Evolutionary conservation across 345 rosid species (phyloP).

Genomic region (Rhizophora apiculata): DNA sequence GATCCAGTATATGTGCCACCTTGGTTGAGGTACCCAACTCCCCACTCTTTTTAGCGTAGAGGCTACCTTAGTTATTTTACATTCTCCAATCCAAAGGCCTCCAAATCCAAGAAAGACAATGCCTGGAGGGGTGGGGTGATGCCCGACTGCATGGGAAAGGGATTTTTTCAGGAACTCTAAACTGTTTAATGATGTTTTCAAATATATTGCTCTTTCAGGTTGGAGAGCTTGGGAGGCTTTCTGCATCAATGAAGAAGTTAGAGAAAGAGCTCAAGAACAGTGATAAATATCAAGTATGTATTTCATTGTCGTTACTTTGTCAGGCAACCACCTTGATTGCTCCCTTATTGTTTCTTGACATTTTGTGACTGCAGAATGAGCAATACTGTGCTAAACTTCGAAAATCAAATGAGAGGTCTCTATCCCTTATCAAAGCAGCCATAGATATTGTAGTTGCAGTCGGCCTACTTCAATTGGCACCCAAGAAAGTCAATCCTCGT

Average conservation of each 20-base stretch:
- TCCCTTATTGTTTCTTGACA: neutral
- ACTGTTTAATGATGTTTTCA: neutral
- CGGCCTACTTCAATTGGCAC: conserved; percentile 87
- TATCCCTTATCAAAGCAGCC: conserved; percentile 75
- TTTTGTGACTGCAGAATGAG: conserved; percentile 48
- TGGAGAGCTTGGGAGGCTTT: conserved; percentile 86
- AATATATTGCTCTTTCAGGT: conserved; percentile 33
- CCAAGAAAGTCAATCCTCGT: conserved; percentile 83
- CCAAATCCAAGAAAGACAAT: too few relatives aligned
- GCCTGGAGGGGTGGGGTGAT: too few relatives aligned
- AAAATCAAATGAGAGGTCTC: conserved; percentile 76
- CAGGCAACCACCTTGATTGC: neutral
- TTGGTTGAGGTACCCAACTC: conserved; percentile 72
- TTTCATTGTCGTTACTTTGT: neutral
- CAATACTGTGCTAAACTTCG: conserved; percentile 66
- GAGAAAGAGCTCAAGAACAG: conserved; percentile 68
- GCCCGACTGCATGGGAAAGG: too few relatives aligned
- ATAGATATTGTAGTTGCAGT: conserved; percentile 83
- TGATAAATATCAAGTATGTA: conserved; percentile 59
- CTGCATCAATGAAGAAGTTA: conserved; percentile 70
- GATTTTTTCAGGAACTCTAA: neutral
- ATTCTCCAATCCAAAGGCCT: too few relatives aligned
- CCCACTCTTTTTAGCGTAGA: neutral
- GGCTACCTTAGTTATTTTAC: neutral
- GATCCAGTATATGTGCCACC: conserved; percentile 72